Evolutionary conservation across 2,329 filamentous ascomycete species (phyloP), one percentile per base, ranked within the genome.

Genomic region (Fusarium sp.): DNA sequence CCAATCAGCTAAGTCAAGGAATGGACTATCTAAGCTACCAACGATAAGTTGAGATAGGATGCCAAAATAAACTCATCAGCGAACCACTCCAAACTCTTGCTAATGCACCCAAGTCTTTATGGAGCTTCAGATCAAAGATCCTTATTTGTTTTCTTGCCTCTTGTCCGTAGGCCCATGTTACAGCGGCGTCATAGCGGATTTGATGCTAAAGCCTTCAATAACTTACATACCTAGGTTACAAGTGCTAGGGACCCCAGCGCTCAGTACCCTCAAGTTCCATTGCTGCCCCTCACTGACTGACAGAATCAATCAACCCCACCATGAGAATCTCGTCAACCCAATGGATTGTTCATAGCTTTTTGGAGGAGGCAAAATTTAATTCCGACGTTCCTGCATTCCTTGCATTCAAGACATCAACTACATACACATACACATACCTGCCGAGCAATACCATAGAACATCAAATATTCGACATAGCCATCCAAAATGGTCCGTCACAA

Each of bases 401-500:
- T 49, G 35, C 19, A 29, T 46, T 29, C 38, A 27, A 11, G 19
- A 27, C 19, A 51, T 11, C 42, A 48, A 39, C 29, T 39, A 25
- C 27, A 37, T 33, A 41, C 33, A 44, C n/a, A 27, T 37, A n/a
- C n/a, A 37, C 33, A 41, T 38, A 44, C n/a, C 25, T 39, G 27
- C 27, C 31, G n/a, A 57, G 25, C 19, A 33, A 35, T 29, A 38
- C 7, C 7, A 41, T 15, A 27, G 18, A 27, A 19, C n/a, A 33
- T 52, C 11, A 18, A 23, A 35, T 42, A 37, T 27, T 14, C 31
- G 10, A 12, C 23, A 19, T 14, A 16, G 14, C 8, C 14, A 29
- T 29, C 37, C 25, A 45, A 37, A 46, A 98, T 97, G 95, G 94
- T 98, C 60, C 94, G 95, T 68, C 95, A 98, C 84, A 98, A 98